A percentile compares a stretch with the other conserved stretches of the same genome.
Evolutionary conservation across 2,329 filamentous ascomycete species (phyloP).

Genomic region (Fusarium palustre): DNA sequence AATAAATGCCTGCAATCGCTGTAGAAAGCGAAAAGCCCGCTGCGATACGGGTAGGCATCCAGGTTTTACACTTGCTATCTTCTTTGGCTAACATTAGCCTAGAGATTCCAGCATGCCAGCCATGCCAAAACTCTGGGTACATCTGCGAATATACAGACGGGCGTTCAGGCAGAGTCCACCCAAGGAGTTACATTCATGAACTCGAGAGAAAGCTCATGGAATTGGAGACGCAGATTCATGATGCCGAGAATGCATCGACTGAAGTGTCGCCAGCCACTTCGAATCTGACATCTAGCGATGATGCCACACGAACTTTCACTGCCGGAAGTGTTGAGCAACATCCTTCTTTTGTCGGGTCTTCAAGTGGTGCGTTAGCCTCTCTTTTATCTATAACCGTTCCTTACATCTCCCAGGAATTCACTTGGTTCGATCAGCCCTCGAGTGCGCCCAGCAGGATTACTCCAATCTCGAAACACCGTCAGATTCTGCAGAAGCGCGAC

Average conservation of each 20-base stretch:
- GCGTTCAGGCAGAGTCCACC: constrained; percentile 3
- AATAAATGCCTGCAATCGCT: constrained; percentile 22
- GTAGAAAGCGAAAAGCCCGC: constrained; percentile 21
- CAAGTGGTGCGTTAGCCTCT: not conserved
- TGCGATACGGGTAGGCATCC: constrained; percentile 3
- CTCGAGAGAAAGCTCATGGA: constrained; percentile 6
- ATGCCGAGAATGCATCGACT: rapidly evolving
- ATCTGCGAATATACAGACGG: constrained; percentile 21
- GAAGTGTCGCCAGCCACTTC: not conserved
- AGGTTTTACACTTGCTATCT: rapidly evolving
- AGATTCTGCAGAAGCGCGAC: not conserved
- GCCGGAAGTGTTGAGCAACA: not conserved
- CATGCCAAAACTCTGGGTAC: constrained; percentile 12
- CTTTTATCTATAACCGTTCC: not conserved
- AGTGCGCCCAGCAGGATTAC: constrained; percentile 19
- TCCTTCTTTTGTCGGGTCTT: not conserved
- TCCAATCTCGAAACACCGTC: constrained; percentile 4
- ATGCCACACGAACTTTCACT: not conserved
- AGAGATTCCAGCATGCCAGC: constrained; percentile 18
- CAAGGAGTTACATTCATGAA: constrained; percentile 7
- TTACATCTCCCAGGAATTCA: constrained; percentile 3
- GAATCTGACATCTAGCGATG: not conserved
- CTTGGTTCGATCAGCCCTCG: constrained; percentile 19
- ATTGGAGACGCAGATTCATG: not conserved
- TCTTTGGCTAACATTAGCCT: rapidly evolving